Evolutionary conservation across 179 eudicot species (phyloP), one percentile per base, ranked within the genome.

Genomic region (Silene coronaria): DNA sequence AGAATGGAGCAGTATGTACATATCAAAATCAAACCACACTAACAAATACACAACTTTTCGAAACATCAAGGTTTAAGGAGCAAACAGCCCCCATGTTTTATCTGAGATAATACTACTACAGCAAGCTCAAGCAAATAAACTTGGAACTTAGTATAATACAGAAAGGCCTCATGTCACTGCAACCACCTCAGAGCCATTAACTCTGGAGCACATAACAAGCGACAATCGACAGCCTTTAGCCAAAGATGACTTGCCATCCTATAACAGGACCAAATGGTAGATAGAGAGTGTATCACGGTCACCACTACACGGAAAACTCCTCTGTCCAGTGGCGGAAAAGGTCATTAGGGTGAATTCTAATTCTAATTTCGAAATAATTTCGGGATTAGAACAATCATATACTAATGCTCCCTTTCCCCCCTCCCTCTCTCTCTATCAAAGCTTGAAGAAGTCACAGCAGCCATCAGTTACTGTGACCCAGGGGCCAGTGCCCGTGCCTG

Each of bases 211-310:
- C 36, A 12, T 59, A 61, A 23, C 26, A 55, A 63, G 78, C 24
- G 38, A 78, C 78, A 77, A 69, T 16, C 0, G 23, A 74, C 70
- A 57, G 53, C 76, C 75, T 78, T 69, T 81, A 81, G 84, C 84
- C 84, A 81, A 64, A 77, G 84, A 81, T 81, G 84, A 81, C 84
- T 81, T 81, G 84, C 84, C 84, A 81, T 81, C 75, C 45, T 80
- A 77, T 76, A 60, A 61, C 26, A 19, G 48, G 68, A 76, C 46
- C 77, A 80, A 76, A 80, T 67, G 79, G 73, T 45, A 12, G 48
- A 55, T 63, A 55, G 28, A 30, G 28, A 51, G 82, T 64, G 63
- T 62, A 65, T 76, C 45, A 10, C 48, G 36, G 21, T 74, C 22
- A 13, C 72, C 82, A 64, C 76, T 36, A 70, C 62, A 9, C 23